Base-by-base conservation (phyloP, 2,329 filamentous ascomycete species). In the Penicillium vulpinum region DNA sequence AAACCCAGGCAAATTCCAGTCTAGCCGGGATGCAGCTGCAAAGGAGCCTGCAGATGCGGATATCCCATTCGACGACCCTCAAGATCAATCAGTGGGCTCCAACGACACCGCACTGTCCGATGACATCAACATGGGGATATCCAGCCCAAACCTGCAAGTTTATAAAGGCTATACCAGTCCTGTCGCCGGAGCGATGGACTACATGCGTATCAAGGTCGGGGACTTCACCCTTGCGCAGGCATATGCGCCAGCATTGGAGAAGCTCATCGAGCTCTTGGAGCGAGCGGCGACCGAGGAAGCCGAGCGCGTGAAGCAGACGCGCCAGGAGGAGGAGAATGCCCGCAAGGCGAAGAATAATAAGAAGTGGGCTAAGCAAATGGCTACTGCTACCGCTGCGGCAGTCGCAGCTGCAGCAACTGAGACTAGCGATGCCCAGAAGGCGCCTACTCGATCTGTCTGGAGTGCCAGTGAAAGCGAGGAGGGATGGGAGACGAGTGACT, bases 121-220 rank as follows among this genome's bases (percentile, higher is more conserved):
- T 24, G 60, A 60, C 18, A 62, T 67, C 40, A 48, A 47, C n/a
- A 49, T 64, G 38, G 39, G 51, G 11, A 11, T 6, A 5, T 54
- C 45, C 8, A 29, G 26, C 15, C 54, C n/a, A n/a, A n/a, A n/a
- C n/a, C n/a, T n/a, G n/a, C n/a, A n/a, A n/a, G n/a, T n/a, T n/a
- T n/a, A n/a, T n/a, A 22, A 36, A 24, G 15, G 13, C 4, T 24
- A 51, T 15, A 53, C 24, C 13, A 80, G 84, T 73, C 84, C 83
- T 46, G 77, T 86, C 38, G 78, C 79, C 22, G 77, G 85, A 13
- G 83, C 85, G 0, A 87, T 87, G 63, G 85, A 88, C 68, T 84
- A 85, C 59, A 87, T 88, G 85, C 78, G 82, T 4, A 76, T 88
- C 59, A 81, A 80, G 63, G 78, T 88, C 15, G 78, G 81, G 16